These are phyloP conservation scores for Crepidotus variabilis DNA, from an alignment of 768 basidiomycete species.

Conservation along the genomic window DNA sequence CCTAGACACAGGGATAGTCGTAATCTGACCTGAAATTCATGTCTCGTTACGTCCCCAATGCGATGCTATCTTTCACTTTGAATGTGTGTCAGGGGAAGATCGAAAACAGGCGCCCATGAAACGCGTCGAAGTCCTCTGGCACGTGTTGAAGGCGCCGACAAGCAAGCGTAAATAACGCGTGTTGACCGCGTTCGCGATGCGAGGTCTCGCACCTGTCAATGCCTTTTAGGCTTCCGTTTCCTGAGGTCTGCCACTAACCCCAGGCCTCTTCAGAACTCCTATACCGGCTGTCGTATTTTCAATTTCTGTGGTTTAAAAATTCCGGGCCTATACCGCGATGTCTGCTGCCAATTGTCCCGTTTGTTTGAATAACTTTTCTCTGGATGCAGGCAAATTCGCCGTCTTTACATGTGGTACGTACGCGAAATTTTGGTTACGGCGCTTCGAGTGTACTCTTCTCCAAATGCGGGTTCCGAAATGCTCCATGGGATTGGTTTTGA, in stretches of 20 bases:
- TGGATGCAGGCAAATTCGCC: conserved; percentile 20
- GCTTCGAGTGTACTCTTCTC: neutral
- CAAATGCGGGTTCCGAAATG: neutral
- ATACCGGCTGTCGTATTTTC: neutral
- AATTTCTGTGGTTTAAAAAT: neutral
- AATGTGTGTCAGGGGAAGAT: too few species aligned
- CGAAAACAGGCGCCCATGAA: neutral
- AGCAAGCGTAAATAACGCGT: conserved; percentile 19
- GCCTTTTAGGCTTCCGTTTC: conserved; percentile 13
- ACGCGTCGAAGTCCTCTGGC: neutral
- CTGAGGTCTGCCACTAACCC: conserved; percentile 1
- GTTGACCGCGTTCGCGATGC: conserved; percentile 19
- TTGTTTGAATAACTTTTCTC: conserved; percentile 22
- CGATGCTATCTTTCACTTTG: too few species aligned
- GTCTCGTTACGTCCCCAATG: too few species aligned
- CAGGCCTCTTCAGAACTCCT: neutral
- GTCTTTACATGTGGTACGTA: conserved; percentile 34
- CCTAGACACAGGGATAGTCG: too few species aligned
- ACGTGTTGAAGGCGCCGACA: conserved; percentile 5
- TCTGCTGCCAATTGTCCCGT: conserved; percentile 20
- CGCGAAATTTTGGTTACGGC: neutral
- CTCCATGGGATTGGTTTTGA: neutral
- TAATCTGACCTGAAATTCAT: too few species aligned
- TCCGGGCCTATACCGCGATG: conserved; percentile 8
- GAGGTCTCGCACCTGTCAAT: conserved; percentile 9